These are phyloP conservation scores for Hirschfeldia incana DNA, from an alignment of 345 rosid species.

Conservation along the genomic window DNA sequence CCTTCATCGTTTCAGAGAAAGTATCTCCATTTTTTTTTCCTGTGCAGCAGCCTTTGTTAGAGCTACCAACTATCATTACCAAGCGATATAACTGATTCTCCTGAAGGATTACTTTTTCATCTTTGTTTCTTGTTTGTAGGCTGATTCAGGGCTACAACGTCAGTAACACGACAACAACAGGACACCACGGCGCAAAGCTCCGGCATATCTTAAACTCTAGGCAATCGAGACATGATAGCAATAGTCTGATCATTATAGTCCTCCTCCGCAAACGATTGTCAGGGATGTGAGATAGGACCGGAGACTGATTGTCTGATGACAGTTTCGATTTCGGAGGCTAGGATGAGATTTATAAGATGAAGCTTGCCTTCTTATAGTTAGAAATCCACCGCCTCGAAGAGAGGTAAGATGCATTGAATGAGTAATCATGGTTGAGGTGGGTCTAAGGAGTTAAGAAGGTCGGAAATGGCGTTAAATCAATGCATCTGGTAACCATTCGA, in stretches of 20 bases:
- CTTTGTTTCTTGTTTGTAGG: constrained; percentile 36
- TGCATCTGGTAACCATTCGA: too few species aligned
- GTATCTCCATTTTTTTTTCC: constrained; percentile 79
- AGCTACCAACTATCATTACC: constrained; percentile 38
- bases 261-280: constrained; percentile 11
- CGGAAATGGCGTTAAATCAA: background rate
- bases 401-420: background rate
- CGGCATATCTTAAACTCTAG: constrained; percentile 84
- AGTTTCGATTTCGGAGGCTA: constrained; percentile 20
- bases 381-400: background rate
- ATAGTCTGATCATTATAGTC: constrained; percentile 51
- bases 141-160: constrained; percentile 33
- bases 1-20: constrained; percentile 71
- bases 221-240: constrained; percentile 53
- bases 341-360: constrained; percentile 28
- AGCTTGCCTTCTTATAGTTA: background rate
- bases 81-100: too few species aligned
- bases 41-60: constrained; percentile 16
- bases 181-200: constrained; percentile 72
- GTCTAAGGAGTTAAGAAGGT: background rate
- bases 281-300: background rate
- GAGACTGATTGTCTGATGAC: constrained; percentile 31
- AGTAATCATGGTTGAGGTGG: background rate
- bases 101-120: too few species aligned
- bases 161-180: constrained; percentile 60